These are phyloP conservation scores for Meyerozyma sp. DNA, from an alignment of 1,139 yeast genomes.

Conservation along the genomic window DNA sequence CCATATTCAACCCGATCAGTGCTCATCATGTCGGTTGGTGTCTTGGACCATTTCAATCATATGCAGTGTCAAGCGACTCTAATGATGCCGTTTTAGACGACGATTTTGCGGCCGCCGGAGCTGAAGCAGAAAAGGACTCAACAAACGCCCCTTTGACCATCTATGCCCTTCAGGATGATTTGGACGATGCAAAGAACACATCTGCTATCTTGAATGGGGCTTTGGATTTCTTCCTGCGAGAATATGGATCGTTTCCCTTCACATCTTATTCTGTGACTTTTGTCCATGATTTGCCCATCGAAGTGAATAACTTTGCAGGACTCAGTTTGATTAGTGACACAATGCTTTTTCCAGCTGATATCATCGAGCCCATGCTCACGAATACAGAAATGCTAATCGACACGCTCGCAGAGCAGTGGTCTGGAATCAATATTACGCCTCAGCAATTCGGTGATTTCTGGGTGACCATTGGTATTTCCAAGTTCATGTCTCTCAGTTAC, in stretches of 20 bases:
- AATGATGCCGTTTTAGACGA: conserved; percentile 29
- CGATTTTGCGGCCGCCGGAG: conserved; percentile 38
- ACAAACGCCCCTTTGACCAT: conserved; percentile 49
- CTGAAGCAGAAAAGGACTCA: conserved; percentile 29
- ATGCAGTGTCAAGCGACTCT: conserved; percentile 38
- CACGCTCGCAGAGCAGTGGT: conserved; percentile 84
- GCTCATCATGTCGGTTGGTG: conserved; percentile 98
- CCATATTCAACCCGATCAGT: conserved; percentile 79
- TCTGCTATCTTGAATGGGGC: conserved; percentile 74
- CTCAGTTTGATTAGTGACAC: conserved; percentile 61
- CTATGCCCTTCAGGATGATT: conserved; percentile 53
- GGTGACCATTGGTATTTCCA: conserved; percentile 84
- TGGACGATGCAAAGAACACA: conserved; percentile 62
- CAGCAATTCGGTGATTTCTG: conserved; percentile 78
- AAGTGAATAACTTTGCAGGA: conserved; percentile 67
- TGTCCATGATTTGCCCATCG: conserved; percentile 52
- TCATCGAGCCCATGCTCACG: conserved; percentile 74
- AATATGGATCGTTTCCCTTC: conserved; percentile 91
- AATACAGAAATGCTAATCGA: conserved; percentile 65
- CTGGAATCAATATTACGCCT: conserved; percentile 89
- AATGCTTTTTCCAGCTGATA: conserved; percentile 67
- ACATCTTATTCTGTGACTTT: conserved; percentile 75
- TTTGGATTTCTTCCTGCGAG: conserved; percentile 76
- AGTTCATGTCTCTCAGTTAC: conserved; percentile 76
- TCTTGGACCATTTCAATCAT: conserved; percentile 75